Evolutionary conservation across 2,329 filamentous ascomycete species (phyloP).

Genomic region (Talaromyces marneffei): DNA sequence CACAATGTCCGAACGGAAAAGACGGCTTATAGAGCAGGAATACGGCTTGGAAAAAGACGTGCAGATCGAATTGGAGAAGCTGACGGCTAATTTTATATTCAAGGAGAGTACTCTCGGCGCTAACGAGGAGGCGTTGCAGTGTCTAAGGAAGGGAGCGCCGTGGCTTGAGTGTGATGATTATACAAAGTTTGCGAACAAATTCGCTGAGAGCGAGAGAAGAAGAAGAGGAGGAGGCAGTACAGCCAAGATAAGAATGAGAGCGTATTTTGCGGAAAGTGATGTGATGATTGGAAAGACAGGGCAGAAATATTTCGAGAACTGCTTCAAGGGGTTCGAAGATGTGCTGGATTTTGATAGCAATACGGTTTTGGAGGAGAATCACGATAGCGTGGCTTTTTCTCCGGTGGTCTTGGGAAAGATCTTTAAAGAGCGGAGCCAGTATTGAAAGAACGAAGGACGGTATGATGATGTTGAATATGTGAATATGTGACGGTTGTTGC

Average conservation of each 20-base stretch:
- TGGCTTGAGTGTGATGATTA: slow-evolving; percentile 38
- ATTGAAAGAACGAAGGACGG: neutral
- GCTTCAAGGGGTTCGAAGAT: slow-evolving; percentile 30
- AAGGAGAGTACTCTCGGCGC: slow-evolving; percentile 30
- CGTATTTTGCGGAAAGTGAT: slow-evolving; percentile 38
- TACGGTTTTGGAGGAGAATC: slow-evolving; percentile 31
- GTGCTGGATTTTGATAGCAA: slow-evolving; percentile 31
- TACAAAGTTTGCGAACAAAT: slow-evolving; percentile 16
- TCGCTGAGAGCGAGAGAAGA: slow-evolving; percentile 16
- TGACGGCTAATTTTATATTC: slow-evolving; percentile 18
- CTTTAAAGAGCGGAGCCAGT: neutral
- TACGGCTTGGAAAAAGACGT: slow-evolving; percentile 17
- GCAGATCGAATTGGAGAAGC: slow-evolving; percentile 17
- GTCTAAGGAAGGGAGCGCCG: slow-evolving; percentile 28
- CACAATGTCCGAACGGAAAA: neutral
- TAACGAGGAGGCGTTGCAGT: slow-evolving; percentile 36
- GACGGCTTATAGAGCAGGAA: slow-evolving; percentile 17
- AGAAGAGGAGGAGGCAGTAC: neutral
- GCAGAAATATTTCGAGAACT: slow-evolving; percentile 39
- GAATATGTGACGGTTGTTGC: neutral
- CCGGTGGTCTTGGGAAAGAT: slow-evolving; percentile 2
- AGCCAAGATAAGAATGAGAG: slow-evolving; percentile 23
- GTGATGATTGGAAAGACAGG: slow-evolving; percentile 40
- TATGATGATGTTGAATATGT: neutral
- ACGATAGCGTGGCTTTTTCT: slow-evolving; percentile 30